Evolutionary conservation across 2,329 filamentous ascomycete genomes (phyloP).

Genomic region (Pseudogymnoascus sp.): DNA sequence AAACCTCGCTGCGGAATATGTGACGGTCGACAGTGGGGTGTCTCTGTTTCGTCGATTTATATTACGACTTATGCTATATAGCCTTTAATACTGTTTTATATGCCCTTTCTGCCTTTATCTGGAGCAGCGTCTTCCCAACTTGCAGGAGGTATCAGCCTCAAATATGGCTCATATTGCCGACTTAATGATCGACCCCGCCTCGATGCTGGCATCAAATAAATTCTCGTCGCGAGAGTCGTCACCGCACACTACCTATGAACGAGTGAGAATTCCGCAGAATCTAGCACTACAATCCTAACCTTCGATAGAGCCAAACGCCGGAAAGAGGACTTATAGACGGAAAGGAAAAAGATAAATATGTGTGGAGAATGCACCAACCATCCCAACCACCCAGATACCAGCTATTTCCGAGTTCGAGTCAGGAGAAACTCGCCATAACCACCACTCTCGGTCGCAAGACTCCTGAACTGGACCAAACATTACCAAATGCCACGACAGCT

Average conservation of each 20-base stretch:
- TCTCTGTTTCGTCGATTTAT: constrained; percentile 8
- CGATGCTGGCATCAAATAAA: constrained; percentile 33
- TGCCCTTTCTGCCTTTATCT: constrained; percentile 7
- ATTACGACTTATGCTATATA: constrained; percentile 8
- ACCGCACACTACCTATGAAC: constrained; percentile 35
- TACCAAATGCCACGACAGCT: constrained; percentile 36
- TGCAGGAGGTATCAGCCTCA: constrained; percentile 2
- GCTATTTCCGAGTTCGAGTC: constrained; percentile 51
- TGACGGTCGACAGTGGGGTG: constrained; percentile 3
- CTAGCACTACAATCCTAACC: constrained; percentile 1
- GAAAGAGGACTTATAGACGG: constrained; percentile 1
- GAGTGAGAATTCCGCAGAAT: constrained; percentile 26
- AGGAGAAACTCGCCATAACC: constrained; percentile 32
- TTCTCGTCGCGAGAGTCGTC: constrained; percentile 48
- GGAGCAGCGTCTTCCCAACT: constrained; percentile 1
- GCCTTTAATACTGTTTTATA: constrained; percentile 8
- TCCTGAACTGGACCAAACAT: constrained; percentile 39
- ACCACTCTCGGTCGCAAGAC: constrained; percentile 18
- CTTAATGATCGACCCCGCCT: constrained; percentile 43
- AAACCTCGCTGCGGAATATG: constrained; percentile 5
- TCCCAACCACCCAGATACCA: constrained; percentile 51
- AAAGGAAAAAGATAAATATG: constrained; percentile 41
- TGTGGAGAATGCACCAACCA: constrained; percentile 54
- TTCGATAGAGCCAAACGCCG: constrained; percentile 7
- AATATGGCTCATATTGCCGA: constrained; percentile 57